A percentile compares a stretch with the other conserved stretches of the same genome.
phyloP scores from a whole-genome alignment of 2,329 filamentous ascomycete genomes.

The Cercospora beticola region DNA sequence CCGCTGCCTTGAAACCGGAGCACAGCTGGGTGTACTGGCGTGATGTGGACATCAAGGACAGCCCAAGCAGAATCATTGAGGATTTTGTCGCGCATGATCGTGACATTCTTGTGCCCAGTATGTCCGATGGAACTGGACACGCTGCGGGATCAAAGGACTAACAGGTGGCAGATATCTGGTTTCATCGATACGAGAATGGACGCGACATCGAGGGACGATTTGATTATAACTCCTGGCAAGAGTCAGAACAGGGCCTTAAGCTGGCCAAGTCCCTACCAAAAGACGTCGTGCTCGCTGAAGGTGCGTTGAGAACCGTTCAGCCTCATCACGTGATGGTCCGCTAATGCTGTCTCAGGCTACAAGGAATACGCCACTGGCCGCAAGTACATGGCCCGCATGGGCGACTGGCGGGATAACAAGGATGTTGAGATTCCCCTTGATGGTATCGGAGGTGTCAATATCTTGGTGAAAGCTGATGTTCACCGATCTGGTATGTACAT shows the following conservation, averaged over 20 bases:
- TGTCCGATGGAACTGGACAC: conserved; percentile 39
- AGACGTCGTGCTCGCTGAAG: conserved; percentile 84
- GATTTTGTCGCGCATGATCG: conserved; percentile 93
- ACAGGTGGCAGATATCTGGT: conserved; percentile 77
- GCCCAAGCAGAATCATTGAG: conserved; percentile 81
- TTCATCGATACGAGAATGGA: conserved; percentile 79
- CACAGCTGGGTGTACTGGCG: conserved; percentile 99
- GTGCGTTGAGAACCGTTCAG: conserved; percentile 44
- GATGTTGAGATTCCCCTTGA: conserved; percentile 90
- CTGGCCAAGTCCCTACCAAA: conserved; percentile 72
- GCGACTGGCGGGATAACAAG: conserved; percentile 88
- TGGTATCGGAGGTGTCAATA: conserved; percentile 94
- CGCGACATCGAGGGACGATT: conserved; percentile 92
- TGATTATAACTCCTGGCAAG: conserved; percentile 98
- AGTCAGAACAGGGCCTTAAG: conserved; percentile 79
- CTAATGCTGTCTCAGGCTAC: conserved; percentile 62
- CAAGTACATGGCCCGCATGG: conserved; percentile 85
- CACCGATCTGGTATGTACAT: conserved; percentile 77
- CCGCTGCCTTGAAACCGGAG: conserved; percentile 80
- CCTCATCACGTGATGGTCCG: neutral
- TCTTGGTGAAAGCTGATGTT: conserved; percentile 95
- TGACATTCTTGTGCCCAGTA: conserved; percentile 94
- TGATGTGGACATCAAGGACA: conserved; percentile 94
- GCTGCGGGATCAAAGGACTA: conserved; percentile 15
- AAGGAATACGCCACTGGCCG: conserved; percentile 89